These are phyloP conservation scores for Vanderwaltozyma verrucispora DNA, from an alignment of 805 yeast genomes.

Conservation along the genomic window DNA sequence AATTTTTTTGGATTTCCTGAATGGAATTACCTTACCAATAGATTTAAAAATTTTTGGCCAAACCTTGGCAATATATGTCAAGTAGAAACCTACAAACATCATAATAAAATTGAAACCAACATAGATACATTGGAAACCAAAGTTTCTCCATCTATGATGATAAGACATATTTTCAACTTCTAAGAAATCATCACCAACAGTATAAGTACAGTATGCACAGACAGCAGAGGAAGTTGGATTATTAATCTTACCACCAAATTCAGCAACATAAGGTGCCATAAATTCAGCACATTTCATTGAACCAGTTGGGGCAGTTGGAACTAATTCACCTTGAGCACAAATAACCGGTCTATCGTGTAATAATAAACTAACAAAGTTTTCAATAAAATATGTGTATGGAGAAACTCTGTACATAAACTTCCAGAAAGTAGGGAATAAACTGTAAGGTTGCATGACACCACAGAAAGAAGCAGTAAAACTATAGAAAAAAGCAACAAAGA, in stretches of 20 bases:
- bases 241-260: conserved; percentile 16
- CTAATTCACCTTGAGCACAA: conserved; percentile 29
- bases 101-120: conserved; percentile 36
- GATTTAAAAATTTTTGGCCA: conserved; percentile 11
- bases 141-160: conserved; percentile 42
- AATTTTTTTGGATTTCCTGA: background rate
- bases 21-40: background rate
- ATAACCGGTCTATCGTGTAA: conserved; percentile 36
- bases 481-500: conserved; percentile 13
- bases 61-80: conserved; percentile 19
- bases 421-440: conserved; percentile 35
- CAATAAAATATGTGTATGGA: conserved; percentile 35
- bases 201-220: conserved; percentile 47
- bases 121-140: conserved; percentile 44
- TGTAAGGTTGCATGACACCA: conserved; percentile 31
- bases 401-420: conserved; percentile 32
- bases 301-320: conserved; percentile 10
- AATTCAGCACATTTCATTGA: conserved; percentile 29
- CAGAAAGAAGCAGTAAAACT: conserved; percentile 30
- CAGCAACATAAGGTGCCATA: conserved; percentile 11
- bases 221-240: conserved; percentile 29
- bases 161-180: conserved; percentile 20
- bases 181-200: conserved; percentile 46
- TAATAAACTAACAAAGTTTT: conserved; percentile 39
- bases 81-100: conserved; percentile 40